phyloP scores from a whole-genome alignment of 345 rosid genomes.

The Aethionema arabicum region DNA sequence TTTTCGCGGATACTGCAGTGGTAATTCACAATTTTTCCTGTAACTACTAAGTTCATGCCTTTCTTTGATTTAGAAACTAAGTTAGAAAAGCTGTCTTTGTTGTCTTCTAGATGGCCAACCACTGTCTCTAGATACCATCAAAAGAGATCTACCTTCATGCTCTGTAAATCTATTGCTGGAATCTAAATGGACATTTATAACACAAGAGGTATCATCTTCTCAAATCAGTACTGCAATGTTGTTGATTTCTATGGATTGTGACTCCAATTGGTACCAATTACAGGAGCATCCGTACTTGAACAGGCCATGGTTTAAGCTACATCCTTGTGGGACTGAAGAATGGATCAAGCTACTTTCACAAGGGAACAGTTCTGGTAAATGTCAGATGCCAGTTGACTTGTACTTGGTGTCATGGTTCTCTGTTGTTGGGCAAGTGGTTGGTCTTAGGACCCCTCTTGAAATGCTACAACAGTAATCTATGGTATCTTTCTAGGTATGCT shows the following conservation, averaged over 20 bases:
- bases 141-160: conserved; percentile 62
- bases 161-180: conserved; percentile 55
- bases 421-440: conserved; percentile 78
- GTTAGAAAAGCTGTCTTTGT: neutral
- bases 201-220: conserved; percentile 62
- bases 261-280: conserved; percentile 4
- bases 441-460: conserved; percentile 52
- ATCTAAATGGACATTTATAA: conserved; percentile 86
- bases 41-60: neutral
- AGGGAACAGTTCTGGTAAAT: conserved; percentile 32
- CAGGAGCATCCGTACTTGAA: conserved; percentile 90
- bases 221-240: neutral
- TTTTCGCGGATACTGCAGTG: conserved; percentile 59
- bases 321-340: conserved; percentile 88
- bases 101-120: conserved; percentile 57
- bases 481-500: neutral
- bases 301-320: conserved; percentile 90
- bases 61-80: conserved; percentile 2
- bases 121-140: conserved; percentile 58
- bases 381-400: conserved; percentile 34
- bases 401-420: conserved; percentile 86
- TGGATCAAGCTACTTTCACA: conserved; percentile 73
- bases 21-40: conserved; percentile 40
- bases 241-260: neutral
- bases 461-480: conserved; percentile 36